Base-by-base conservation (phyloP, 179 eudicot genomes). In the Silene noctiflora region DNA sequence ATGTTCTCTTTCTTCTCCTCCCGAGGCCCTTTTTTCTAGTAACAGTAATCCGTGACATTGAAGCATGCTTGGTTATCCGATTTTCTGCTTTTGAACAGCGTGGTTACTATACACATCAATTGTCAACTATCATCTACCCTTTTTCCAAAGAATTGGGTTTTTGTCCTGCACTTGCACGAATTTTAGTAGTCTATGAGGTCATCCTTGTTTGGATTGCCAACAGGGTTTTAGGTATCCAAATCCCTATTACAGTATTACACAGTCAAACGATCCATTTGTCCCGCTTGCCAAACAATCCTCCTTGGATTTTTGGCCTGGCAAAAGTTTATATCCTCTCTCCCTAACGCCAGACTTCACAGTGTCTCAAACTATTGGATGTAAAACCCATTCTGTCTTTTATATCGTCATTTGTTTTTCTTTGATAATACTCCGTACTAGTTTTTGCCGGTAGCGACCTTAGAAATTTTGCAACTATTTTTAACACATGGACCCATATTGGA, bases 1-100 rank as follows among this genome's bases (percentile, higher is more conserved):
- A 75, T 73, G 83, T 82, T 77, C 61, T 22, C 70, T 68, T 6
- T 11, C 39, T 14, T 35, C 31, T 24, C 8, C 17, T 25, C 72
- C 4, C 0, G 11, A 0, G 0, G 27, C 16, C 69, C 22, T 20
- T 44, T 69, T 68, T 69, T 68, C 24, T 17, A 1, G 4, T 60
- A 6, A 22, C 31, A 27, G 39, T n/a, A 72, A 0, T 27, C 2
- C 10, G 13, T 33, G 21, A 12, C 31, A 22, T 27, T 19, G 4
- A 19, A 22, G 27, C 13, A 20, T 9, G 13, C 14, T 19, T 19
- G 27, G 66, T 14, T 3, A 21, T 13, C 27, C 22, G 66, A 14
- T 20, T 20, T 10, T 61, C 29, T 21, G 29, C 16, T 21, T n/a
- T n/a, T n/a, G n/a, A n/a, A n/a, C n/a, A n/a, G n/a, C n/a, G n/a